Conservation (phyloP, 2,329 filamentous ascomycete genomes). For the Niveomyces coronatus region DNA sequence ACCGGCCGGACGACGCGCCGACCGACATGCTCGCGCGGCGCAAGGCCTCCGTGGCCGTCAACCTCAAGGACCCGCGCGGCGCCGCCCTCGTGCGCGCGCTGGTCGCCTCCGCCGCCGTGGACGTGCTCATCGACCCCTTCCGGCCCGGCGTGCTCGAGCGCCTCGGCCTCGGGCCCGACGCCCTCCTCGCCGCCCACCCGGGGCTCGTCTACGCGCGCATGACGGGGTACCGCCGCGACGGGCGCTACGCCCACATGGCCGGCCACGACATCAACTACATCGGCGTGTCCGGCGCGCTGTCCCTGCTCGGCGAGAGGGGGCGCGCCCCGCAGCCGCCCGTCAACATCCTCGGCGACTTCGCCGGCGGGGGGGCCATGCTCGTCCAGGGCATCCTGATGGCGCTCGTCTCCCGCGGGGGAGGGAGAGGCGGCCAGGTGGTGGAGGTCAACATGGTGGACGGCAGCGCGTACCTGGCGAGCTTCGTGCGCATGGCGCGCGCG, state of each 20-base stretch:
- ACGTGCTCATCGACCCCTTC: constrained; percentile 88
- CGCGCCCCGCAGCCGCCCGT: constrained; percentile 67
- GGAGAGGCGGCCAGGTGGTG: constrained; percentile 73
- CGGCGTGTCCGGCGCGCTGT: constrained; percentile 71
- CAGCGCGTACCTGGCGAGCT: constrained; percentile 64
- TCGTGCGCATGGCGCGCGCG: constrained; percentile 59
- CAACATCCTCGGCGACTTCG: constrained; percentile 86
- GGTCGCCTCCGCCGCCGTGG: constrained; percentile 54
- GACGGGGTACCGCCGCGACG: constrained; percentile 83
- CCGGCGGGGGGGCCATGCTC: constrained; percentile 73
- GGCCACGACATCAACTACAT: constrained; percentile 97
- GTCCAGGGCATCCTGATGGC: constrained; percentile 78
- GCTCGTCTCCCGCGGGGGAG: constrained; percentile 52
- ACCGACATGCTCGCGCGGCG: constrained; percentile 66
- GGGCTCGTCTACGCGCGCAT: constrained; percentile 73
- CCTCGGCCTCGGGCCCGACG: constrained; percentile 63
- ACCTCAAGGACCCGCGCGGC: constrained; percentile 62
- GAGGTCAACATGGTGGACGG: constrained; percentile 98
- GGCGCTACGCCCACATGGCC: constrained; percentile 77
- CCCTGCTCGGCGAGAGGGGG: constrained; percentile 59
- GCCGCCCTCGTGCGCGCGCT: constrained; percentile 57
- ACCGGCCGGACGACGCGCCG: constrained; percentile 45
- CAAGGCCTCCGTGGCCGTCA: constrained; percentile 70
- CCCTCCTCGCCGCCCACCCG: constrained; percentile 58
- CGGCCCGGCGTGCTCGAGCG: constrained; percentile 84